Percentiles rank a stretch among this genome's conserved stretches.
Conservation (phyloP, 2,329 filamentous ascomycete species). For the Teratosphaeria viscida region DNA sequence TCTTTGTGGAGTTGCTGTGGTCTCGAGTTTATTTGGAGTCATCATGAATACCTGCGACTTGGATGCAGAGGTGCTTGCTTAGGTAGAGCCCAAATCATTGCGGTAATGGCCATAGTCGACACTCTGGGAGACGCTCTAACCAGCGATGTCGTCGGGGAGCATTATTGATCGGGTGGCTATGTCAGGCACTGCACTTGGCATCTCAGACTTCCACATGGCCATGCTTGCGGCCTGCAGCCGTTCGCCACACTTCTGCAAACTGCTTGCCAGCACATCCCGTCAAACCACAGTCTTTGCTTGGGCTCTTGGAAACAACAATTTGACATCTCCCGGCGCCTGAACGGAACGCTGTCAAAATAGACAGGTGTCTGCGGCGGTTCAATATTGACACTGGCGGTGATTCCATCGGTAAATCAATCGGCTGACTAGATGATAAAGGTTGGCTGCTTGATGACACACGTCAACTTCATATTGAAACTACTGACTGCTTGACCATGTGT, state of each 20-base stretch:
- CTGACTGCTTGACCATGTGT: too few species aligned
- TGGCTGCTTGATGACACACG: too few species aligned
- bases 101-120: not conserved
- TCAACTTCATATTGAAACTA: too few species aligned
- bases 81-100: not conserved
- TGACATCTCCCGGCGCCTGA: not conserved
- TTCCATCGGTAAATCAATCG: not conserved
- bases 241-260: not conserved
- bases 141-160: not conserved
- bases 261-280: not conserved
- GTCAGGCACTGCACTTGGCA: not conserved
- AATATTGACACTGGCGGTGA: not conserved
- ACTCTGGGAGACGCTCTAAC: not conserved
- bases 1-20: not conserved
- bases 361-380: too few species aligned
- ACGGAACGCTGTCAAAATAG: too few species aligned
- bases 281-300: not conserved
- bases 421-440: not conserved
- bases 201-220: not conserved
- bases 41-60: not conserved
- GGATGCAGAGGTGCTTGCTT: not conserved
- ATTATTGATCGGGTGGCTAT: not conserved
- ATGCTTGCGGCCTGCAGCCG: not conserved
- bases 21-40: not conserved
- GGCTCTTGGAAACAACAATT: not conserved